Base-by-base conservation (phyloP, 257 asterid genomes). In the Rehmannia glutinosa region DNA sequence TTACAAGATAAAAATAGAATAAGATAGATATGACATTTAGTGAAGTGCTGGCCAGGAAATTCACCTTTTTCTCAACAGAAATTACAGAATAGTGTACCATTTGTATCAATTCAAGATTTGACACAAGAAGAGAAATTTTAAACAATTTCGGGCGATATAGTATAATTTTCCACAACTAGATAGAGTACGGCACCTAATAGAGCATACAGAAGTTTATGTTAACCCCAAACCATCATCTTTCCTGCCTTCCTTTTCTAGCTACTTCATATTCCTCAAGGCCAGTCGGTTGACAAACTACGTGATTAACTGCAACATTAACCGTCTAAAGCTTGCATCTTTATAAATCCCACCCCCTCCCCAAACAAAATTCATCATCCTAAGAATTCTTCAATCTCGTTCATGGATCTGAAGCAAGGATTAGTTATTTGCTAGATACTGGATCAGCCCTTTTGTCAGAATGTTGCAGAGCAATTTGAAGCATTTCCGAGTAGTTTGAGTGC, bases 61-160 rank as follows among this genome's bases (percentile, higher is more conserved):
- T 71, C 38, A n/a, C n/a, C n/a, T n/a, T n/a, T 73, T 63, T 63
- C 56, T 23, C 21, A 43, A 41, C 54, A 47, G n/a, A n/a, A n/a
- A n/a, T n/a, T n/a, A 46, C 24, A 42, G 24, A 2, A 12, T 38
- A 19, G 17, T 11, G 50, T 36, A 74, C 21, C 58, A 33, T 30
- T 50, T 17, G 33, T 38, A 51, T 24, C 25, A 33, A 42, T 61
- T 35, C 42, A 74, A 70, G 52, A 68, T 35, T n/a, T 58, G 42
- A 58, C 16, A 42, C 4, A 20, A 62, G 17, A 67, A 72, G 49
- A 52, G 45, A 39, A 52, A 9, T 20, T 30, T 32, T 63, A 54
- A n/a, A 63, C 51, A 28, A 38, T 20, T 25, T 49, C 1, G 17
- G 15, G 24, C 33, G 43, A 60, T 25, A 24, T 17, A 39, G 53